Evolutionary conservation across 495 filamentous ascomycete species (phyloP).

Genomic region (Poronia punctata): DNA sequence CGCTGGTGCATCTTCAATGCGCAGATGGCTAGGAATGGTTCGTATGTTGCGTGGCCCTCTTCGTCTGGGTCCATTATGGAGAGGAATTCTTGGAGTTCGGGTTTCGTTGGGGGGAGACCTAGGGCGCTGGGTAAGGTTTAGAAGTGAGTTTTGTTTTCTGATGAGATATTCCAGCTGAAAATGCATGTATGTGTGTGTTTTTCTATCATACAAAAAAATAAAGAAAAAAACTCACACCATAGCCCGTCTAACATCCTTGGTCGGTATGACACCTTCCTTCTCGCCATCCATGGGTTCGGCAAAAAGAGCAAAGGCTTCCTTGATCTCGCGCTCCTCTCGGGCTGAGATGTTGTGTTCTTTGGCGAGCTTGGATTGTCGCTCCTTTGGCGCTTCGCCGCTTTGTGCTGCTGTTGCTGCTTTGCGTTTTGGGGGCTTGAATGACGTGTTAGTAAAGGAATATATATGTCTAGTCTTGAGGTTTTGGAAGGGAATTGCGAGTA

Average conservation of each 20-base stretch:
- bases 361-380: conserved; percentile 69
- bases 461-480: too few species aligned
- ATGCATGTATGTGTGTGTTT: too few species aligned
- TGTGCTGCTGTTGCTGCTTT: conserved; percentile 22
- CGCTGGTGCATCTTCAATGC: conserved; percentile 68
- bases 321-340: conserved; percentile 81
- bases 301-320: conserved; percentile 83
- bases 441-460: conserved; percentile 3
- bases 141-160: conserved; percentile 4
- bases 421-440: conserved; percentile 35
- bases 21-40: conserved; percentile 73
- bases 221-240: conserved; percentile 57
- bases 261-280: conserved; percentile 65
- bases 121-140: conserved; percentile 51
- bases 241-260: conserved; percentile 72
- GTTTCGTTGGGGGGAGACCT: conserved; percentile 55
- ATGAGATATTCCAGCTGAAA: too few species aligned
- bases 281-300: conserved; percentile 59
- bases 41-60: conserved; percentile 67
- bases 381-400: conserved; percentile 17
- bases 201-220: too few species aligned
- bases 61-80: conserved; percentile 74
- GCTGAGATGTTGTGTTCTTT: conserved; percentile 78
- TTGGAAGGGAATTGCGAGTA: too few species aligned
- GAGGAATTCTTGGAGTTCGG: conserved; percentile 66